phyloP scores from a whole-genome alignment of 805 yeast species.

The Pichia phayaonensis region DNA sequence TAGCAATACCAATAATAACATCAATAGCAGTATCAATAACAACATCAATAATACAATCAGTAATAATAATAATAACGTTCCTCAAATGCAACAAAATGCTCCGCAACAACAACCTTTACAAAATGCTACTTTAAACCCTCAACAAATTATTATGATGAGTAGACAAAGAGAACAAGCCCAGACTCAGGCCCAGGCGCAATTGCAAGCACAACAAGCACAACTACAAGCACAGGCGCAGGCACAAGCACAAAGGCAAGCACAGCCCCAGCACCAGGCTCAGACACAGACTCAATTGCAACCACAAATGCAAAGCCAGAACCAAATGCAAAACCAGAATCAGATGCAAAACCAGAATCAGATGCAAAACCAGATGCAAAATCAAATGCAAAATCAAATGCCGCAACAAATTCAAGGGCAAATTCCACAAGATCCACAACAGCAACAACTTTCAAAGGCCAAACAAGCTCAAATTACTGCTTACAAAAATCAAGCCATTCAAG shows the following conservation, averaged over 20 bases:
- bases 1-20: constrained; percentile 23
- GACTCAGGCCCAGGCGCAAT: not conserved
- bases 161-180: constrained; percentile 21
- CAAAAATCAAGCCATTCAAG: constrained; percentile 29
- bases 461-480: constrained; percentile 20
- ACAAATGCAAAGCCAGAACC: not conserved
- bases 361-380: not conserved
- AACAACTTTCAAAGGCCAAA: constrained; percentile 5
- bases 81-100: constrained; percentile 19
- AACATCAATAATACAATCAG: constrained; percentile 12
- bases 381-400: constrained; percentile 5
- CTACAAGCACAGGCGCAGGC: constrained; percentile 5
- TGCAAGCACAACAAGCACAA: constrained; percentile 4
- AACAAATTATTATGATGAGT: constrained; percentile 27
- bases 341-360: not conserved
- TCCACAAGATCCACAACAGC: not conserved
- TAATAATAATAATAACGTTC: constrained; percentile 32
- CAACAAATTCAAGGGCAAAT: constrained; percentile 9
- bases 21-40: constrained; percentile 19
- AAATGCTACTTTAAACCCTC: constrained; percentile 22
- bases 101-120: constrained; percentile 1
- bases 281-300: not conserved
- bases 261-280: not conserved
- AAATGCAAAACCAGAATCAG: not conserved
- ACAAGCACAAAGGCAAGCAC: constrained; percentile 5